These are phyloP conservation scores for Cinnamomum micranthum DNA, from an alignment of 164 flowering plant genomes.

Conservation along the genomic window DNA sequence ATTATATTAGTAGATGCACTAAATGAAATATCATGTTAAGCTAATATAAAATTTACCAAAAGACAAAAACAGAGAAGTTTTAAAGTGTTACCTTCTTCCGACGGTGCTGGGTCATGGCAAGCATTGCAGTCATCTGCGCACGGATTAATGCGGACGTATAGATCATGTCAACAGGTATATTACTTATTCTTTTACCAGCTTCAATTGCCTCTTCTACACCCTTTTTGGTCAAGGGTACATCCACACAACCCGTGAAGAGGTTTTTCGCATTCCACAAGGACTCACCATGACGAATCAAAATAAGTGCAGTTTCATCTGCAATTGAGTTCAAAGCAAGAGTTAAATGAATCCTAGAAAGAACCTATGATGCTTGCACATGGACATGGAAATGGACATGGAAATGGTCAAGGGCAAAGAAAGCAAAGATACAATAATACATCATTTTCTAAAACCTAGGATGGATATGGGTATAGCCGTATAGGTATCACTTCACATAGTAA, in stretches of 20 bases:
- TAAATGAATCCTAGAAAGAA: not conserved
- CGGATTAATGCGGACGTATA: constrained; percentile 90
- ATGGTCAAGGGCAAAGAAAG: no score
- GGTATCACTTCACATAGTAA: no score
- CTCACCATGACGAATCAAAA: constrained; percentile 91
- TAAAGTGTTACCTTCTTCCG: constrained; percentile 65
- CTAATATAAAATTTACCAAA: not conserved
- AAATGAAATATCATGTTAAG: not conserved
- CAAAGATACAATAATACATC: no score
- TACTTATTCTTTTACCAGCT: constrained; percentile 95
- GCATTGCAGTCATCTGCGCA: constrained; percentile 99
- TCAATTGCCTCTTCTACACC: constrained; percentile 98
- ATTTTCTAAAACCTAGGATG: no score
- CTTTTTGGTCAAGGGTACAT: constrained; percentile 86
- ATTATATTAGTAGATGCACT: not conserved
- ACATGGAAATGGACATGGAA: no score
- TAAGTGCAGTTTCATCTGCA: constrained; percentile 82
- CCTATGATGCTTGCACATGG: not conserved
- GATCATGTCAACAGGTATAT: constrained; percentile 91
- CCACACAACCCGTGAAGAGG: constrained; percentile 96
- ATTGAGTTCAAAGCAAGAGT: not conserved
- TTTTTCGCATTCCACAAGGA: constrained; percentile 97
- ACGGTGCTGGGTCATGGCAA: constrained; percentile 98
- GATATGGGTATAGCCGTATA: no score
- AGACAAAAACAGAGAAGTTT: not conserved